Evolutionary conservation across 2,329 filamentous ascomycete genomes (phyloP), one percentile per base, ranked within the genome.

Genomic region (Claviceps monticola): DNA sequence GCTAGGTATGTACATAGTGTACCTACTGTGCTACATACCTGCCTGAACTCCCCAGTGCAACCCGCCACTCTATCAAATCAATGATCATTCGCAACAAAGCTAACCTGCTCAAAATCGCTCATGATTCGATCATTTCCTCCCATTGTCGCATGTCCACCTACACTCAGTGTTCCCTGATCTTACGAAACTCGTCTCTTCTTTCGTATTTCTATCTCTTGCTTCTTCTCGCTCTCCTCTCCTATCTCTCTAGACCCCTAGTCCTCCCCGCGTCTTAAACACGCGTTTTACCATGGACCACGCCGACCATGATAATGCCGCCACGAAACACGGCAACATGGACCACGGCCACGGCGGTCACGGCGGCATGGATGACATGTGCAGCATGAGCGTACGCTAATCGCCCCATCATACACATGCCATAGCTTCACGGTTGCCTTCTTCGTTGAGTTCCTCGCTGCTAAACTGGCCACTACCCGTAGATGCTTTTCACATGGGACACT

Each of bases 401-500:
- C n/a, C 42, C 42, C 19, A 36, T 39, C 29, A 13, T 5, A 42
- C 11, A 42, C 39, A 42, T 39, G 14, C 5, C 38, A 39, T 39
- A 29, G 26, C 26, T 29, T n/a, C 14, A 39, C 5, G 16, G 6
- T 39, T 39, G 16, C 14, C 0, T n/a, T 16, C 37, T 8, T 21
- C 19, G 41, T 19, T 13, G 41, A 21, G 41, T 43, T 29, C 9
- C 19, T 43, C 41, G 41, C 41, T 43, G 41, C 41, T 43, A 14
- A 43, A 21, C 11, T 21, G 17, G 19, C 19, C 19, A 39, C 29
- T 48, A 48, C 52, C 50, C 48, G 19, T 59, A 95, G 89, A 97
- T 96, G 91, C 82, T 97, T 59, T 98, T 98, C 74, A 97, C 89
- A 55, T 98, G 91, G 91, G 82, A 89, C 67, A 91, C 90, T 2